Evolutionary conservation across 352 stramenopile genomes (phyloP).

Genomic region (Phytophthora rubi): DNA sequence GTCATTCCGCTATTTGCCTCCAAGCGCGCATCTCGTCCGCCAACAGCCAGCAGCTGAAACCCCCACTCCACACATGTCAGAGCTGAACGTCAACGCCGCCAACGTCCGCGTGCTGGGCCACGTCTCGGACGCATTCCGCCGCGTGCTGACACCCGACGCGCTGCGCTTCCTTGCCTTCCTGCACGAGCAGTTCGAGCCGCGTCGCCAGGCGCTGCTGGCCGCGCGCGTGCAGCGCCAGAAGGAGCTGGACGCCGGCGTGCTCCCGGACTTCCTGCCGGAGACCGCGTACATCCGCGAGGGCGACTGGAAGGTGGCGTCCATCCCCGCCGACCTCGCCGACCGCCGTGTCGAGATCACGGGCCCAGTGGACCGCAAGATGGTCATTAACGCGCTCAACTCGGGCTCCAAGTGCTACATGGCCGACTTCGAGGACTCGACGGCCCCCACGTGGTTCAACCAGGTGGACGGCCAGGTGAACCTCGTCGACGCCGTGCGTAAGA

Average conservation of each 20-base stretch:
- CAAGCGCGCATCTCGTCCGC: constrained; percentile 11
- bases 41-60: constrained; percentile 4
- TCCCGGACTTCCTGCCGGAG: constrained; percentile 89
- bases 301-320: constrained; percentile 77
- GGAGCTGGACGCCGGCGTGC: constrained; percentile 87
- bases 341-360: constrained; percentile 96
- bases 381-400: constrained; percentile 97
- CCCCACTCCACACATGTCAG: constrained; percentile 41
- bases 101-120: constrained; percentile 88
- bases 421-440: constrained; percentile 95
- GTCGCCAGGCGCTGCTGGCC: constrained; percentile 53
- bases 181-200: constrained; percentile 87
- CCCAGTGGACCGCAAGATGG: constrained; percentile 96
- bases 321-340: constrained; percentile 90
- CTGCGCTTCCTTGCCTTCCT: constrained; percentile 93
- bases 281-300: constrained; percentile 86
- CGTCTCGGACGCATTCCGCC: constrained; percentile 76
- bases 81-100: constrained; percentile 52
- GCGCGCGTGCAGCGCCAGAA: constrained; percentile 63
- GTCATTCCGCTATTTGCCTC: constrained; percentile 39
- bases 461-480: constrained; percentile 95
- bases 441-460: constrained; percentile 94
- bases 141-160: constrained; percentile 91
- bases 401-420: constrained; percentile 96
- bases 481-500: constrained; percentile 91